Conservation (phyloP, 768 basidiomycete species). For the Suillus sp. region DNA sequence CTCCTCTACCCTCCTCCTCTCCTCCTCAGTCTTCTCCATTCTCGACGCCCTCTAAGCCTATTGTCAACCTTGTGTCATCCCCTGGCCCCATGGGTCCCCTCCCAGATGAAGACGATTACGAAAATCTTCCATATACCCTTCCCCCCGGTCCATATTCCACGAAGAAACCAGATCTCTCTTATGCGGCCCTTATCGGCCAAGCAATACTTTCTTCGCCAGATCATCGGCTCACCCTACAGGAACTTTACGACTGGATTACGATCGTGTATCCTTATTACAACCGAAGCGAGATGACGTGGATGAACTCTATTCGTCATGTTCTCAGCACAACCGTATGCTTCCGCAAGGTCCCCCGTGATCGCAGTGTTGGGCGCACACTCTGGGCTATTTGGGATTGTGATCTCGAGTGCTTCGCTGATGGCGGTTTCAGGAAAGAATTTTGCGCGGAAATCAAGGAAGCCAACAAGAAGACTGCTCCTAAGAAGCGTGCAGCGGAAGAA, state of each 20-base stretch:
- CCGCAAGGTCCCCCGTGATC: constrained; percentile 79
- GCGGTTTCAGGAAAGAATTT: constrained; percentile 73
- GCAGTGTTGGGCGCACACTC: constrained; percentile 76
- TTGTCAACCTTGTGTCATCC: constrained; percentile 80
- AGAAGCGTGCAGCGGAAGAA: constrained; percentile 44
- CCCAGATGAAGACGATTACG: constrained; percentile 66
- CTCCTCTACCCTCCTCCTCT: constrained; percentile 62
- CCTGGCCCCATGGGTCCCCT: constrained; percentile 74
- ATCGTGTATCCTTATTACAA: constrained; percentile 93
- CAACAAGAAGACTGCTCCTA: constrained; percentile 33
- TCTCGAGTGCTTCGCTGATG: constrained; percentile 78
- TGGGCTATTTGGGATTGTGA: constrained; percentile 90
- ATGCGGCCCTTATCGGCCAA: constrained; percentile 95
- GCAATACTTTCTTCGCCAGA: constrained; percentile 85
- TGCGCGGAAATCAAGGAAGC: constrained; percentile 42
- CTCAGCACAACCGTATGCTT: constrained; percentile 91
- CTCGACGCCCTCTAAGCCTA: constrained; percentile 60
- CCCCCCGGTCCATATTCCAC: constrained; percentile 84
- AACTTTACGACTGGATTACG: constrained; percentile 96
- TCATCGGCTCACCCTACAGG: constrained; percentile 86
- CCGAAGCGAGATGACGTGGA: constrained; percentile 93
- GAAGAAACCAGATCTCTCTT: constrained; percentile 83
- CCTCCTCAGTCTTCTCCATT: constrained; percentile 60
- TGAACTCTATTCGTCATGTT: constrained; percentile 98
- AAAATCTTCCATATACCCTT: constrained; percentile 69